A percentile compares a stretch with the other conserved stretches of the same genome.
Conservation (phyloP, 495 filamentous ascomycete species). For the Trichocladium antarcticum region DNA sequence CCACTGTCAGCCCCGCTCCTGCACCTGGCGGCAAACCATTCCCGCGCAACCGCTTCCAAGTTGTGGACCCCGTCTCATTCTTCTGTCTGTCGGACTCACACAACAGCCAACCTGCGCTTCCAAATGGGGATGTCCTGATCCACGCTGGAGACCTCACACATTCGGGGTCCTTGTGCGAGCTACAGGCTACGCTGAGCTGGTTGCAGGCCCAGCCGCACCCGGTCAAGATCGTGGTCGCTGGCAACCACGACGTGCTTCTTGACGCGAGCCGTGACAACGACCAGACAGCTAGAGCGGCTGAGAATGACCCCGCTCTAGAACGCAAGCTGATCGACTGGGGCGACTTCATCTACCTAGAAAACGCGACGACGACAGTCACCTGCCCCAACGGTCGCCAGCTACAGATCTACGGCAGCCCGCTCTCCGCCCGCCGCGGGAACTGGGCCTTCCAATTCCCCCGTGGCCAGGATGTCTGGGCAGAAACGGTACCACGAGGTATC, state of each 20-base stretch:
- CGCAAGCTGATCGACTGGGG: conserved; percentile 29
- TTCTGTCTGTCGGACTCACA: conserved; percentile 89
- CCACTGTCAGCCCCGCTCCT: too few relatives aligned
- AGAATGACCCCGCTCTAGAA: neutral
- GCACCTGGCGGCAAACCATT: neutral
- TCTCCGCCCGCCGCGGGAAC: conserved; percentile 22
- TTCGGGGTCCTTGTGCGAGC: conserved; percentile 56
- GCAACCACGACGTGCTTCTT: conserved; percentile 41
- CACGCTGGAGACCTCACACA: conserved; percentile 85
- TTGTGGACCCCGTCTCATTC: conserved; percentile 24
- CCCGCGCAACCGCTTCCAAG: neutral
- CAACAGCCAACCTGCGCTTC: conserved; percentile 49
- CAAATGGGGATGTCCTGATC: conserved; percentile 70
- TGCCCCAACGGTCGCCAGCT: conserved; percentile 26
- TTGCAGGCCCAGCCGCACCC: conserved; percentile 53
- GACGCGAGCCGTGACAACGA: conserved; percentile 12
- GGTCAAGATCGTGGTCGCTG: conserved; percentile 62
- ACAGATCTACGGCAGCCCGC: conserved; percentile 33
- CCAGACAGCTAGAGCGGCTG: too few relatives aligned
- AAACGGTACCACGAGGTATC: conserved; percentile 43
- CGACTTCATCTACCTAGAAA: conserved; percentile 39
- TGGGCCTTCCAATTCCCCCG: conserved; percentile 24
- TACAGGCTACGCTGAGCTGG: conserved; percentile 60
- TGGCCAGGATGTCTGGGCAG: conserved; percentile 15
- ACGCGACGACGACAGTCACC: conserved; percentile 23